phyloP scores from a whole-genome alignment of 352 stramenopile species.

The Phytophthora kernoviae region DNA sequence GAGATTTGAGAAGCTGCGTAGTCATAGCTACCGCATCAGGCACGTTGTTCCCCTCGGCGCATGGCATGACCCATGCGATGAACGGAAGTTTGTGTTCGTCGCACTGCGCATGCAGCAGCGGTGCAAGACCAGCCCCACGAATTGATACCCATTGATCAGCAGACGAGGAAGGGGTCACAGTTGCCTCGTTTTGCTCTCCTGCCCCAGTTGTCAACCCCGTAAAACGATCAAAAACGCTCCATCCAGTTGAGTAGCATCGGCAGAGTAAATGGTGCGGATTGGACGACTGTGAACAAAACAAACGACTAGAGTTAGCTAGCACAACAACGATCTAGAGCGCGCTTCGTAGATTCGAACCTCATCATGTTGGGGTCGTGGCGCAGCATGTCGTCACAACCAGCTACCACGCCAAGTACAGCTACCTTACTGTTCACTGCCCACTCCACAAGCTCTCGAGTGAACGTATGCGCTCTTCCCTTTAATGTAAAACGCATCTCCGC shows the following conservation, averaged over 20 bases:
- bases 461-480: slow-evolving; percentile 57
- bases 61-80: slow-evolving; percentile 69
- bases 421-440: slow-evolving; percentile 57
- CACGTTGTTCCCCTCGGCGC: slow-evolving; percentile 83
- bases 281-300: slow-evolving; percentile 44
- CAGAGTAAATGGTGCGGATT: slow-evolving; percentile 58
- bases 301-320: background rate
- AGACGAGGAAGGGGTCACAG: slow-evolving; percentile 4
- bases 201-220: slow-evolving; percentile 29
- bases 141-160: slow-evolving; percentile 46
- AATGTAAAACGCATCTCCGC: slow-evolving; percentile 7
- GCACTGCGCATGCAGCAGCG: slow-evolving; percentile 52
- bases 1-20: slow-evolving; percentile 51
- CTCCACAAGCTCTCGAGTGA: slow-evolving; percentile 56
- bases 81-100: slow-evolving; percentile 41
- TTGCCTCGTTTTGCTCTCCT: background rate
- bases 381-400: slow-evolving; percentile 82
- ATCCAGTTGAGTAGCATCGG: slow-evolving; percentile 34
- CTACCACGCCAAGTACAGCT: slow-evolving; percentile 55
- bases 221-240: slow-evolving; percentile 45
- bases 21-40: slow-evolving; percentile 65
- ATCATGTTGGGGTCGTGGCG: slow-evolving; percentile 80
- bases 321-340: background rate
- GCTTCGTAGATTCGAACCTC: slow-evolving; percentile 40
- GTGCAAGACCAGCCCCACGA: slow-evolving; percentile 63